Conservation (phyloP, 1,139 yeast genomes). For the Yamadazyma dendronema region DNA sequence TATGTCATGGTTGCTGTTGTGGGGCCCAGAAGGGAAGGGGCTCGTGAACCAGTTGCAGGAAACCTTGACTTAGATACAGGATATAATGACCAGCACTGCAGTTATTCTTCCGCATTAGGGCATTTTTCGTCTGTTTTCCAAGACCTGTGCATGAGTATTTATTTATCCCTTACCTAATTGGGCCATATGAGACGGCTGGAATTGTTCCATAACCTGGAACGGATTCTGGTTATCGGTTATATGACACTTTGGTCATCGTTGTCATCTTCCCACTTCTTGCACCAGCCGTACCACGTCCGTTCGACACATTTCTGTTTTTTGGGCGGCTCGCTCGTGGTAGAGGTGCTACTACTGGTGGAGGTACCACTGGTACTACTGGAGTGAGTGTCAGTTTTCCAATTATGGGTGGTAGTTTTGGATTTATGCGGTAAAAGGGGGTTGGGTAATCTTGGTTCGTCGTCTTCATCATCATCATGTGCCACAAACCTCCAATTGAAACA, state of each 20-base stretch:
- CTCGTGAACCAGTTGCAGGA: not conserved
- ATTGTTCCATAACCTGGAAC: not conserved
- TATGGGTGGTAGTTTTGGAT: conserved; percentile 4
- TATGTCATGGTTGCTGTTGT: not conserved
- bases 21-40: not conserved
- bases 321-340: conserved; percentile 5
- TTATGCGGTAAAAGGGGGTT: conserved; percentile 33
- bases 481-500: conserved; percentile 91
- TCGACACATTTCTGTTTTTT: conserved; percentile 32
- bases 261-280: conserved; percentile 32
- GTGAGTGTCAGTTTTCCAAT: not conserved
- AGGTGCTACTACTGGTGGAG: not conserved
- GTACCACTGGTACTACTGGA: not conserved
- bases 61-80: not conserved
- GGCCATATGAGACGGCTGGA: conserved; percentile 7
- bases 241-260: conserved; percentile 5
- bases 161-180: conserved; percentile 1
- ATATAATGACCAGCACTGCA: not conserved
- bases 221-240: not conserved
- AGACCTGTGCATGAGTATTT: conserved; percentile 1
- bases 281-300: conserved; percentile 51
- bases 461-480: conserved; percentile 45
- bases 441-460: conserved; percentile 39
- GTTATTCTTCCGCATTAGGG: conserved; percentile 2
- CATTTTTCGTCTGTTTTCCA: conserved; percentile 1